Percentiles rank a stretch among this genome's conserved stretches.
Evolutionary conservation across 371 early-diverging fungal genomes (phyloP).

Genomic region (Circinella umbellata): DNA sequence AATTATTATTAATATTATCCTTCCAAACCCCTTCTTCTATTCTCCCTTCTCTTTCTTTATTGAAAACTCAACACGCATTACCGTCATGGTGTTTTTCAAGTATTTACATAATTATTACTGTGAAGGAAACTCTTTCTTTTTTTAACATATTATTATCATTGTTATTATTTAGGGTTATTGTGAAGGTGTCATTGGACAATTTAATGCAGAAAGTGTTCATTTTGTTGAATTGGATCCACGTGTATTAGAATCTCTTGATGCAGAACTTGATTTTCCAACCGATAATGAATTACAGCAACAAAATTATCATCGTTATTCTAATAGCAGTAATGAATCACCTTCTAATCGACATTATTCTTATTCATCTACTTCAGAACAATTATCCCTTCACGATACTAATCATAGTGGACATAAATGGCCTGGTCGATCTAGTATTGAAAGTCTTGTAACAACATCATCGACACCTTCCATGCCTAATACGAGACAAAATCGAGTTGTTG

Average conservation of each 20-base stretch:
- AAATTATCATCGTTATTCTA: conserved; percentile 15
- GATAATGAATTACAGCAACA: background rate
- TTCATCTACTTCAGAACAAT: conserved; percentile 32
- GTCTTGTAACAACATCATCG: conserved; percentile 26
- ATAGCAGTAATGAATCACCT: conserved; percentile 15
- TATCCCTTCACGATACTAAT: conserved; percentile 19
- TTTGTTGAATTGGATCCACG: conserved; percentile 61
- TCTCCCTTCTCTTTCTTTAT: background rate
- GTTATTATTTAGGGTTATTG: conserved; percentile 51
- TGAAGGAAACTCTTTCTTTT: background rate
- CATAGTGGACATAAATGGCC: conserved; percentile 5
- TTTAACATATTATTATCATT: background rate
- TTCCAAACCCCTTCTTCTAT: background rate
- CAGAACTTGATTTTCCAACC: conserved; percentile 35
- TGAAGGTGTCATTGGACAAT: conserved; percentile 62
- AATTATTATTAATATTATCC: background rate
- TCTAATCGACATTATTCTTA: conserved; percentile 26
- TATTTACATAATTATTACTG: too few relatives aligned
- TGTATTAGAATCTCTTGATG: conserved; percentile 51
- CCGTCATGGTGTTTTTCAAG: too few relatives aligned
- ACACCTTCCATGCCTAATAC: conserved; percentile 17
- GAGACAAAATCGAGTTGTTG: background rate
- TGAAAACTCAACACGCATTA: too few relatives aligned
- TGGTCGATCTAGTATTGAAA: conserved; percentile 41
- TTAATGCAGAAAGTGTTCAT: conserved; percentile 61